A percentile compares a stretch with the other conserved stretches of the same genome.
phyloP scores from a whole-genome alignment of 352 stramenopile genomes.

The Phytophthora melonis region DNA sequence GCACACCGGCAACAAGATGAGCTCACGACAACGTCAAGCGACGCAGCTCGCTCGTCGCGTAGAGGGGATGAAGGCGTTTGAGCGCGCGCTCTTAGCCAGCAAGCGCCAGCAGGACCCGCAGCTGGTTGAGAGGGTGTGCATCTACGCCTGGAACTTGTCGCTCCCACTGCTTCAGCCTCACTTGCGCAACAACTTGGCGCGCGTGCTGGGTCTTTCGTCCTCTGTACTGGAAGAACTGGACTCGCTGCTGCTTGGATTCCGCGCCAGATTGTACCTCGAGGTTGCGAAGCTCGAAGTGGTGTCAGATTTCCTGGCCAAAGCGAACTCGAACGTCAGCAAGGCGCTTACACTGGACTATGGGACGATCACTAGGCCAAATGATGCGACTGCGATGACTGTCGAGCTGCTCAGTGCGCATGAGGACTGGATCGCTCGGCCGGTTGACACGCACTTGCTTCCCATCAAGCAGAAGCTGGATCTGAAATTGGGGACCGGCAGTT shows the following conservation, averaged over 20 bases:
- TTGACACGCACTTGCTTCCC: slow-evolving; percentile 78
- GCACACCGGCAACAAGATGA: slow-evolving; percentile 31
- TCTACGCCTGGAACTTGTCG: slow-evolving; percentile 86
- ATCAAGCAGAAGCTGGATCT: slow-evolving; percentile 71
- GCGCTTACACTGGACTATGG: slow-evolving; percentile 75
- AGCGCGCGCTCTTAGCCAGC: slow-evolving; percentile 78
- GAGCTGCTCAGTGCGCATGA: slow-evolving; percentile 30
- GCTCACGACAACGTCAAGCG: slow-evolving; percentile 42
- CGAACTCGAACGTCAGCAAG: slow-evolving; percentile 65
- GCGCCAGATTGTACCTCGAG: slow-evolving; percentile 86
- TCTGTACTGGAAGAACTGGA: slow-evolving; percentile 78
- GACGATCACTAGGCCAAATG: slow-evolving; percentile 22
- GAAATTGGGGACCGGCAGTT: slow-evolving; percentile 69
- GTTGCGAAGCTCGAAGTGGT: slow-evolving; percentile 87
- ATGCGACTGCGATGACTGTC: slow-evolving; percentile 30
- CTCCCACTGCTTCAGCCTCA: slow-evolving; percentile 82
- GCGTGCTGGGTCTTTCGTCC: slow-evolving; percentile 72
- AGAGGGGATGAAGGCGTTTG: slow-evolving; percentile 80
- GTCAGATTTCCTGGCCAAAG: slow-evolving; percentile 89
- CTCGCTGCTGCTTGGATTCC: slow-evolving; percentile 81
- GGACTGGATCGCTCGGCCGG: slow-evolving; percentile 37
- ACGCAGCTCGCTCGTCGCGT: slow-evolving; percentile 59
- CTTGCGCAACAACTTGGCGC: slow-evolving; percentile 72
- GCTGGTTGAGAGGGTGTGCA: slow-evolving; percentile 82
- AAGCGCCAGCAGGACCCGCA: slow-evolving; percentile 81